Evolutionary conservation across 768 basidiomycete genomes (phyloP).

Genomic region (Trametes sanguinea): DNA sequence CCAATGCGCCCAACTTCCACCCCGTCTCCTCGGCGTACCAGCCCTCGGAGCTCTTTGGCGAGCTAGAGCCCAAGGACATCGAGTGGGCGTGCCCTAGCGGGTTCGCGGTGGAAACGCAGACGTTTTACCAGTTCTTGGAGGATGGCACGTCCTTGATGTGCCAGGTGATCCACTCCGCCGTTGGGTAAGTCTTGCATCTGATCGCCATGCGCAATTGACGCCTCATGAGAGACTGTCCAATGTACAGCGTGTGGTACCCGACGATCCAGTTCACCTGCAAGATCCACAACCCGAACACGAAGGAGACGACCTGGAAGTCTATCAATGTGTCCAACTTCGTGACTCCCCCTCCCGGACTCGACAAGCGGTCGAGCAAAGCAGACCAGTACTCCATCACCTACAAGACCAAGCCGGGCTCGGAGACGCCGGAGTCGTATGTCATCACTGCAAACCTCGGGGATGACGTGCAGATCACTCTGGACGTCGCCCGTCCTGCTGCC

Average conservation of each 20-base stretch:
- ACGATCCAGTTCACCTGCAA: constrained; percentile 95
- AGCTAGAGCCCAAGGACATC: constrained; percentile 71
- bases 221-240: neutral
- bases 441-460: constrained; percentile 78
- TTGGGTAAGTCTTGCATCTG: constrained; percentile 64
- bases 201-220: neutral
- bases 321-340: constrained; percentile 81
- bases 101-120: constrained; percentile 90
- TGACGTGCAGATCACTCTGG: constrained; percentile 80
- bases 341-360: constrained; percentile 70
- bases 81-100: constrained; percentile 83
- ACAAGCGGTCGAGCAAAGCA: constrained; percentile 84
- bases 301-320: constrained; percentile 81
- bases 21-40: constrained; percentile 69
- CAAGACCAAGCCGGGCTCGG: constrained; percentile 55
- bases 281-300: constrained; percentile 75
- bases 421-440: constrained; percentile 75
- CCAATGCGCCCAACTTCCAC: constrained; percentile 77
- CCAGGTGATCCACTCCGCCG: constrained; percentile 85
- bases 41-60: constrained; percentile 66
- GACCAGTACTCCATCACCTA: constrained; percentile 82
- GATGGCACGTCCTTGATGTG: constrained; percentile 80
- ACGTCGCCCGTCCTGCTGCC: constrained; percentile 65
- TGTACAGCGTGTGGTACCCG: constrained; percentile 83
- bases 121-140: constrained; percentile 77